Percentiles rank a stretch among this genome's conserved stretches.
phyloP scores from a whole-genome alignment of 352 stramenopile species.

The Pythium oligandrum region DNA sequence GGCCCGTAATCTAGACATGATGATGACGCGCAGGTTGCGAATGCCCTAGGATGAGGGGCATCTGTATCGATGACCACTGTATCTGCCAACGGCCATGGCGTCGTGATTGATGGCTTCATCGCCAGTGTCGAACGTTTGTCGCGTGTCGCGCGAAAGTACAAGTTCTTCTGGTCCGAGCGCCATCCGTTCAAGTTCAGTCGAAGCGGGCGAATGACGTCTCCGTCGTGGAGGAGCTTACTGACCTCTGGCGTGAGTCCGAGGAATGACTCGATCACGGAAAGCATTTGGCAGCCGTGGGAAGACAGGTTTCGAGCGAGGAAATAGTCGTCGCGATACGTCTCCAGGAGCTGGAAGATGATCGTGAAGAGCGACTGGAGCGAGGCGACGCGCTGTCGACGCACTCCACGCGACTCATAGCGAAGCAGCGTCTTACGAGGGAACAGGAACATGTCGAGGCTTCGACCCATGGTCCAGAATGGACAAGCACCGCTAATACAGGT shows the following conservation, averaged over 20 bases:
- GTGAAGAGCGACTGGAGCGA: conserved; percentile 21
- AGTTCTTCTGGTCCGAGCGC: conserved; percentile 26
- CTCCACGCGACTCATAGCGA: conserved; percentile 23
- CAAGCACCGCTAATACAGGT: conserved; percentile 47
- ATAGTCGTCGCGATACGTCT: conserved; percentile 22
- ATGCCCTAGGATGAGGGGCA: too few species aligned
- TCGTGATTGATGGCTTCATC: too few species aligned
- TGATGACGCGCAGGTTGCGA: too few species aligned
- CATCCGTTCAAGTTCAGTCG: conserved; percentile 23
- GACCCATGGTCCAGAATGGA: conserved; percentile 53
- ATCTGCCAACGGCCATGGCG: too few species aligned
- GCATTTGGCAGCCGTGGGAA: conserved; percentile 16
- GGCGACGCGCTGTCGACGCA: conserved; percentile 9
- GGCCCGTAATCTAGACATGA: too few species aligned
- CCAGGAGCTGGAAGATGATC: conserved; percentile 17
- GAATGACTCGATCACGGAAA: conserved; percentile 20
- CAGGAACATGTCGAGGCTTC: conserved; percentile 31
- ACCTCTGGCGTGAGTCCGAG: conserved; percentile 21
- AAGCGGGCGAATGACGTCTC: conserved; percentile 9
- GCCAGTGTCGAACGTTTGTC: too few species aligned
- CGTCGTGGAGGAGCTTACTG: conserved; percentile 7
- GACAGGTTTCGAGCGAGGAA: conserved; percentile 16
- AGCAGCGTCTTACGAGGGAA: conserved; percentile 54
- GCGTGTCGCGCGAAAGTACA: too few species aligned
- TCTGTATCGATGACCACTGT: too few species aligned